Evolutionary conservation across 106 monocot genomes (phyloP), one percentile per base, ranked within the genome.

Genomic region (Dioscorea zingiberensis): DNA sequence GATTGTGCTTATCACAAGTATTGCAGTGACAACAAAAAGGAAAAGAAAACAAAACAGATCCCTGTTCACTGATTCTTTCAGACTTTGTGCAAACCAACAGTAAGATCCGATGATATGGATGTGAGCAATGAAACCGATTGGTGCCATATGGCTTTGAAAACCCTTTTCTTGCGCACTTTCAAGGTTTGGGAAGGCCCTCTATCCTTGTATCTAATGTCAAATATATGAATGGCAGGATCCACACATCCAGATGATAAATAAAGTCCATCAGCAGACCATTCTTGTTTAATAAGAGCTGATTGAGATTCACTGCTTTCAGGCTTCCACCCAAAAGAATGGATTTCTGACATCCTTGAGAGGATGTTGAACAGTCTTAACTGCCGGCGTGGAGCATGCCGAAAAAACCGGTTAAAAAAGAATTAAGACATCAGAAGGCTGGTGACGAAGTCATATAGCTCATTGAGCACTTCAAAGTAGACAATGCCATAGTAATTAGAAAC

Each of bases 71-170:
- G n/a, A n/a, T n/a, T n/a, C n/a, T n/a, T n/a, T n/a, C n/a, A n/a
- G 46, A 47, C 13, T 60, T 11, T 87, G 80, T 95, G 95, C n/a
- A 95, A 63, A 27, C 91, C 91, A 65, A 95, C 77, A 56, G 85
- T 88, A 14, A 88, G 83, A 67, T 91, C 95, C 11, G 95, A 95
- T 1, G 95, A 95, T 59, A 91, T 95, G 71, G 95, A 91, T 44
- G 85, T 77, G 21, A 95, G 71, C 58, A 85, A 27, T 7, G 80
- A 83, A 78, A 59, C 19, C n/a, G n/a, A n/a, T n/a, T n/a, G n/a
- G n/a, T n/a, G n/a, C n/a, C n/a, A n/a, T n/a, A n/a, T n/a, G n/a
- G 91, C 95, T 60, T 91, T 91, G 46, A 95, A 95, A 13, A 91
- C 91, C 22, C 95, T 58, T 45, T 91, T 91, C 38, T 88, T 81